Percentiles rank a stretch among this genome's conserved stretches.
Evolutionary conservation across 164 flowering plant genomes (phyloP).

Genomic region (Dillenia turbinata): DNA sequence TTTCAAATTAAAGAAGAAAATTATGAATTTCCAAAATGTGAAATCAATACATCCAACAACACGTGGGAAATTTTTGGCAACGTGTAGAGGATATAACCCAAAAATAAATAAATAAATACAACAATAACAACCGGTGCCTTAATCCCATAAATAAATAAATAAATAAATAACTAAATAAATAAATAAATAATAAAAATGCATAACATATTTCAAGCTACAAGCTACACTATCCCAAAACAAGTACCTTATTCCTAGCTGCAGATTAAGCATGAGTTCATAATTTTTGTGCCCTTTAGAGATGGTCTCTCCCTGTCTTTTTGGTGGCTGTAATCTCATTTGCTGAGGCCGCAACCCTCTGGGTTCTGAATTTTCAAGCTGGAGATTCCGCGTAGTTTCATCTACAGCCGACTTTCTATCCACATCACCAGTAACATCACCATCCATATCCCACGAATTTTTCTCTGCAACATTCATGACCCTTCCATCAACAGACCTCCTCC

Average conservation of each 20-base stretch:
- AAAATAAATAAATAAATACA: not conserved
- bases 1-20: no score
- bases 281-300: conserved; percentile 73
- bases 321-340: conserved; percentile 18
- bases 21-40: no score
- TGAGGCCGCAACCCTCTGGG: conserved; percentile 5
- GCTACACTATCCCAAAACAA: not conserved
- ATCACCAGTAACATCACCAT: conserved; percentile 6
- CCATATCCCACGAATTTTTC: not conserved
- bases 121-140: not conserved
- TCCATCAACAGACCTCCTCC: conserved; percentile 34
- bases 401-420: conserved; percentile 9
- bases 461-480: conserved; percentile 19
- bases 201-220: not conserved
- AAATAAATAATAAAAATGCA: not conserved
- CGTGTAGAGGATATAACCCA: no score
- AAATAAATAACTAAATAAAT: not conserved
- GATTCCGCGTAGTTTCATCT: conserved; percentile 16
- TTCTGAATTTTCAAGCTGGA: conserved; percentile 14
- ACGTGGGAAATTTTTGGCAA: no score
- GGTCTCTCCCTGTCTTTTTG: conserved; percentile 55
- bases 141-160: no score
- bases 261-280: conserved; percentile 84
- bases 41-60: no score
- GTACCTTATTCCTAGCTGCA: conserved; percentile 85